Base-by-base conservation (phyloP, 2,329 filamentous ascomycete species). In the Penicillium verrucosum region DNA sequence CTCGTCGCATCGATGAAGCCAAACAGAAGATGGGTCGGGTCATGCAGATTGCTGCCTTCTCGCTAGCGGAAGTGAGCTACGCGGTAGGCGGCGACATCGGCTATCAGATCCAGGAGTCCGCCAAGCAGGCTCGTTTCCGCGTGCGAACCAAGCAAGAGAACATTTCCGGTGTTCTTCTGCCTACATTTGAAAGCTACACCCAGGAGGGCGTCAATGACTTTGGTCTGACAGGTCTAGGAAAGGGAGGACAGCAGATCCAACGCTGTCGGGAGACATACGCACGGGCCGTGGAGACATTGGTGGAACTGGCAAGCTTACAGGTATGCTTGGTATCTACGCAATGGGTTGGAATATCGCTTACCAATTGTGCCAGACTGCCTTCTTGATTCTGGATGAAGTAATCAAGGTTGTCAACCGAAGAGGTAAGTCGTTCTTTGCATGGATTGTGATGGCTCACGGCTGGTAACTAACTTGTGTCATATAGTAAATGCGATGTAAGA, bases 11-110 rank as follows among this genome's bases (percentile, higher is more conserved):
- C 77, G 93, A 99, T 79, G 94, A 99, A 76, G 94, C 94, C 41
- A 99, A 99, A 78, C 89, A 92, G 68, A 99, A 99, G 81, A 99
- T 99, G 93, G 94, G 94, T 56, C 86, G 93, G 34, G 94, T 99
- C 37, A 99, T 99, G 94, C 93, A 97, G 76, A 96, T 99, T 70
- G 94, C 94, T 40, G 92, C 94, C 44, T 97, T 99, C 78, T 97
- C 93, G 42, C 84, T 99, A 18, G 94, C 94, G 58, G 94, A 97
- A 79, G 94, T 99, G 55, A 96, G 92, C 47, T 99, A 99, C 70
- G 94, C 94, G 27, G 92, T 97, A 29, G 94, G 94, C 61, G 92
- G 93, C 69, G 90, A 96, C 70, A 96, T 99, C 68, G 89, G 89
- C 60, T 99, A 96, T 78, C 94, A 99, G 78, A 90, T 99, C 65